Evolutionary conservation across 768 basidiomycete species (phyloP).

Genomic region (Fomitopsis pulvina): DNA sequence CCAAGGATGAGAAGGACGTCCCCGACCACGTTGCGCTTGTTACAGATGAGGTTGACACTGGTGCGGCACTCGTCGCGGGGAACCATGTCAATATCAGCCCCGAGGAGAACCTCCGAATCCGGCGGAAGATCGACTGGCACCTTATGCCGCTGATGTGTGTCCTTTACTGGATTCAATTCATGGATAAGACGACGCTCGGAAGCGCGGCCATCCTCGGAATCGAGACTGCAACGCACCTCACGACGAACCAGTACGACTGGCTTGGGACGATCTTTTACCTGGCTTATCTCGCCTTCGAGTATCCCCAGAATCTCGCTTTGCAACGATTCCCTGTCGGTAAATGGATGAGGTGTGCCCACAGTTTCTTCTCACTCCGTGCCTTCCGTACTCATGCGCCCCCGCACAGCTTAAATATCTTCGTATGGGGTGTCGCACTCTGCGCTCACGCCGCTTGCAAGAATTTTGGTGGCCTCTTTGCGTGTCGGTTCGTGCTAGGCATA

Average conservation of each 20-base stretch:
- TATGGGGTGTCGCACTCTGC: slow-evolving; percentile 60
- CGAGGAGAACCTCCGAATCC: slow-evolving; percentile 52
- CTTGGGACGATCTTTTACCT: slow-evolving; percentile 73
- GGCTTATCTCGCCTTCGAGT: slow-evolving; percentile 64
- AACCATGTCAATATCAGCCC: slow-evolving; percentile 5
- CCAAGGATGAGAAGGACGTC: slow-evolving; percentile 23
- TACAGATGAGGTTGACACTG: background rate
- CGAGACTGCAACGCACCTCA: slow-evolving; percentile 54
- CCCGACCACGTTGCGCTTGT: slow-evolving; percentile 15
- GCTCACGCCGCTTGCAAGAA: slow-evolving; percentile 66
- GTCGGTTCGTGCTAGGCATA: slow-evolving; percentile 60
- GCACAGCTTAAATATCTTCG: slow-evolving; percentile 52
- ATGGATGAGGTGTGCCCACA: slow-evolving; percentile 62
- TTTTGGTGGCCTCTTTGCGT: slow-evolving; percentile 57
- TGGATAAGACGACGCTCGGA: slow-evolving; percentile 72
- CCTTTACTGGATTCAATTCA: slow-evolving; percentile 58
- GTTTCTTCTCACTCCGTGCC: background rate
- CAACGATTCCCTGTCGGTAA: slow-evolving; percentile 74
- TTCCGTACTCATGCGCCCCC: background rate
- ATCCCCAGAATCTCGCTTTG: slow-evolving; percentile 66
- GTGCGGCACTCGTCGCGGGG: background rate
- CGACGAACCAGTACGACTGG: slow-evolving; percentile 58
- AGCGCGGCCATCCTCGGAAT: slow-evolving; percentile 67
- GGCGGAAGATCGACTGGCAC: slow-evolving; percentile 61
- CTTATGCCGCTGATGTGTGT: slow-evolving; percentile 65